Evolutionary conservation across 768 basidiomycete species (phyloP).

Genomic region (Collybiopsis confluens): DNA sequence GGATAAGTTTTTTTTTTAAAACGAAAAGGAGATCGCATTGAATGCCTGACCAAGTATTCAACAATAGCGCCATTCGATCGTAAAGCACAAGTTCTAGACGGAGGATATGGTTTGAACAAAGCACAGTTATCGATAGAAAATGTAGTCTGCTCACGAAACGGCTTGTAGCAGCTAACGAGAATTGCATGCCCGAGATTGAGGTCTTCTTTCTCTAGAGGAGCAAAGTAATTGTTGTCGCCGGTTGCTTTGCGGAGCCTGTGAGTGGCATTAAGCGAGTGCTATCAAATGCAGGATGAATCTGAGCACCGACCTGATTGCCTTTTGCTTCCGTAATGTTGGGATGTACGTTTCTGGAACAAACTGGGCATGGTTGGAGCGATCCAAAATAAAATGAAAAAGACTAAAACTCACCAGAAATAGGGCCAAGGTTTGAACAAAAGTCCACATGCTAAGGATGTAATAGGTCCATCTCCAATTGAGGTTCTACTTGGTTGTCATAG

Average conservation of each 20-base stretch:
- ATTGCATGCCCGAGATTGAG: conserved; percentile 44
- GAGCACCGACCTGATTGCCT: conserved; percentile 45
- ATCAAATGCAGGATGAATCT: not conserved
- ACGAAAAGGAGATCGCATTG: conserved; percentile 44
- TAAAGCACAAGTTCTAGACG: conserved; percentile 51
- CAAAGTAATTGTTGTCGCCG: conserved; percentile 48
- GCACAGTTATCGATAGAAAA: not conserved
- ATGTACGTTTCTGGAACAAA: conserved; percentile 71
- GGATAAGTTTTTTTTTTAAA: too few species aligned
- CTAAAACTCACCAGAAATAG: conserved; percentile 43
- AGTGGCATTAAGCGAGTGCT: not conserved
- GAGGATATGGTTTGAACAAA: not conserved
- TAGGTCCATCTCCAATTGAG: conserved; percentile 76
- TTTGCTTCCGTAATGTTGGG: conserved; percentile 55
- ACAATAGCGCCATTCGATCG: conserved; percentile 73
- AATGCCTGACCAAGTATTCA: conserved; percentile 61
- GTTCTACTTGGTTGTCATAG: too few species aligned
- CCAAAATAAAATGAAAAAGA: not conserved
- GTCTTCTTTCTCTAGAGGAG: conserved; percentile 53
- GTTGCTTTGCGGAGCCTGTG: conserved; percentile 51
- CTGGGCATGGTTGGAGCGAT: conserved; percentile 22
- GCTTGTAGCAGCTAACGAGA: conserved; percentile 56
- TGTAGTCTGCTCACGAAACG: conserved; percentile 56
- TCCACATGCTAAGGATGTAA: conserved; percentile 68
- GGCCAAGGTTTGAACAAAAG: conserved; percentile 44